These are phyloP conservation scores for Sporobolomyces roseus DNA, from an alignment of 768 basidiomycete genomes.

Conservation along the genomic window DNA sequence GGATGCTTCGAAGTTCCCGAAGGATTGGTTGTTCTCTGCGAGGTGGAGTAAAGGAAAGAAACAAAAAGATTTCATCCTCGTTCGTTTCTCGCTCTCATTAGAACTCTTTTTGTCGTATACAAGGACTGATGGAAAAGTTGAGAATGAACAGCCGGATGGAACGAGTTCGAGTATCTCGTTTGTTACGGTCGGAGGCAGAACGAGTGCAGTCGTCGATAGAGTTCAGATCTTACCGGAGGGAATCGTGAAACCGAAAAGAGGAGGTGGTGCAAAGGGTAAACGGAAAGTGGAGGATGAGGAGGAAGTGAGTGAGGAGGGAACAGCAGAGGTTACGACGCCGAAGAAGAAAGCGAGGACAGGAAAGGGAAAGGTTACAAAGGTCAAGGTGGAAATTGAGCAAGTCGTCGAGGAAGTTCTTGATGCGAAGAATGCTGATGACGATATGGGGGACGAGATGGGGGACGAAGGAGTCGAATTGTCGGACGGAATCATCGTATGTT, in stretches of 20 bases:
- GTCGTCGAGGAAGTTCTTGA: neutral
- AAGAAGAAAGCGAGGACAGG: neutral
- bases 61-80: slow-evolving; percentile 20
- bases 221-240: slow-evolving; percentile 34
- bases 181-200: slow-evolving; percentile 44
- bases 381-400: neutral
- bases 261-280: slow-evolving; percentile 11
- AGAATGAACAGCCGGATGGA: slow-evolving; percentile 43
- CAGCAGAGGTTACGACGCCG: neutral
- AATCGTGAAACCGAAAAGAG: neutral
- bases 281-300: neutral
- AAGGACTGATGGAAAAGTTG: no score
- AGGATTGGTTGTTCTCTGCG: slow-evolving; percentile 44
- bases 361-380: neutral
- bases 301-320: neutral
- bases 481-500: neutral
- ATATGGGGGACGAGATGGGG: neutral
- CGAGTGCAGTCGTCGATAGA: slow-evolving; percentile 35
- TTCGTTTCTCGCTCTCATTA: neutral
- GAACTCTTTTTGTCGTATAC: neutral
- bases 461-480: neutral
- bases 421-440: neutral
- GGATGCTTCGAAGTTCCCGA: slow-evolving; percentile 42
- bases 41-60: slow-evolving; percentile 46
- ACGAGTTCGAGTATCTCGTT: slow-evolving; percentile 36